phyloP scores from a whole-genome alignment of 768 basidiomycete species.

The Cytidiella melzeri region DNA sequence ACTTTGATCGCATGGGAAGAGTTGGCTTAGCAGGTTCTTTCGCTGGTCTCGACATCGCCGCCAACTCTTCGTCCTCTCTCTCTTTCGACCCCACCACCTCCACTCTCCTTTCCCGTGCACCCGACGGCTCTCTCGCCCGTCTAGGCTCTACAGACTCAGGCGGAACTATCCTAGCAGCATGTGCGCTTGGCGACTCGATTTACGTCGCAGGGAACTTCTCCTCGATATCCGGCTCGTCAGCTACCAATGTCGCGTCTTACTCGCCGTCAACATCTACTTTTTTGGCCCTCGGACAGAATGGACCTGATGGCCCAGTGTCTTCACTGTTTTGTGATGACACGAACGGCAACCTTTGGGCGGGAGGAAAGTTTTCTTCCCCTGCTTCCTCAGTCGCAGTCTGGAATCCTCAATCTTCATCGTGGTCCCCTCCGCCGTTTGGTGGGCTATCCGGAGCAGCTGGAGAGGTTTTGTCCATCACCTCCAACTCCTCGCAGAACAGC shows the following conservation, averaged over 20 bases:
- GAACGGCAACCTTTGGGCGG: conserved; percentile 67
- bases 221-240: conserved; percentile 52
- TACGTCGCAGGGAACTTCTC: conserved; percentile 85
- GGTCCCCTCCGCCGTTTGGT: conserved; percentile 76
- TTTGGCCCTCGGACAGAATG: conserved; percentile 54
- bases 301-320: conserved; percentile 70
- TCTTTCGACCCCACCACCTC: conserved; percentile 67
- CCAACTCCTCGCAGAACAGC: conserved; percentile 63
- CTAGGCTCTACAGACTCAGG: conserved; percentile 78
- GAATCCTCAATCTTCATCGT: conserved; percentile 54
- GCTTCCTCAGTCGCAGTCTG: conserved; percentile 65
- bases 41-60: conserved; percentile 76
- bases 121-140: conserved; percentile 58
- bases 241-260: conserved; percentile 76
- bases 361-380: conserved; percentile 69
- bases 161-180: conserved; percentile 71
- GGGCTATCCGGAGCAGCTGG: conserved; percentile 70
- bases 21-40: conserved; percentile 89
- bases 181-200: conserved; percentile 58
- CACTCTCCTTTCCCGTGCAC: conserved; percentile 60
- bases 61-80: conserved; percentile 41
- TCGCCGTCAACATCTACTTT: conserved; percentile 51
- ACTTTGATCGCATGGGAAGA: conserved; percentile 62
- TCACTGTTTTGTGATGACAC: conserved; percentile 72
- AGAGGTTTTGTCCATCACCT: conserved; percentile 68